Conservation (phyloP, 73 alveolate genomes). For the Paramecium sexaurelia region DNA sequence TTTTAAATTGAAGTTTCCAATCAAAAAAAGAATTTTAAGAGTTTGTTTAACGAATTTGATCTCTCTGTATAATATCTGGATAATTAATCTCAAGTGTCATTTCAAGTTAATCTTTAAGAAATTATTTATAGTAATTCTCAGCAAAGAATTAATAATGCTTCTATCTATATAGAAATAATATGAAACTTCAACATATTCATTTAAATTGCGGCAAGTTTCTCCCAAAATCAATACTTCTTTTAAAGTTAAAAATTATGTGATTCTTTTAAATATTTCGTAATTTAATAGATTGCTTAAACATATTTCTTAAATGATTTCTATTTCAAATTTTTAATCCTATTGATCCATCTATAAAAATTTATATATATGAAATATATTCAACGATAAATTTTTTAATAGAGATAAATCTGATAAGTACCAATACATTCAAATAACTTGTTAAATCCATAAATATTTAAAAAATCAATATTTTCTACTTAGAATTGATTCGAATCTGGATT, state of each 20-base stretch:
- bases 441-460: too few species aligned
- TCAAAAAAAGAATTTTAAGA: not conserved
- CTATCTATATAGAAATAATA: not conserved
- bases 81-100: slow-evolving; percentile 3
- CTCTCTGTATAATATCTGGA: slow-evolving; percentile 30
- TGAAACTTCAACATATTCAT: not conserved
- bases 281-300: not conserved
- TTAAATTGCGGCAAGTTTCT: not conserved
- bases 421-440: too few species aligned
- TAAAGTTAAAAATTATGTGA: not conserved
- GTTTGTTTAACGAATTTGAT: not conserved
- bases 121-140: slow-evolving; percentile 25
- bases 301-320: not conserved
- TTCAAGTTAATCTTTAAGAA: not conserved
- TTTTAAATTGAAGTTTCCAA: not conserved
- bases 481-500: too few species aligned
- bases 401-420: not conserved
- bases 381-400: not conserved
- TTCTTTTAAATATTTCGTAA: slow-evolving; percentile 5
- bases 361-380: not conserved
- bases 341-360: not conserved
- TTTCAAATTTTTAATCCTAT: not conserved
- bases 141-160: slow-evolving; percentile 22
- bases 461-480: too few species aligned
- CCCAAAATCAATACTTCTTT: not conserved